Evolutionary conservation across 331 rosid genomes (phyloP), one percentile per base, ranked within the genome.

Genomic region (Quercus phellos): DNA sequence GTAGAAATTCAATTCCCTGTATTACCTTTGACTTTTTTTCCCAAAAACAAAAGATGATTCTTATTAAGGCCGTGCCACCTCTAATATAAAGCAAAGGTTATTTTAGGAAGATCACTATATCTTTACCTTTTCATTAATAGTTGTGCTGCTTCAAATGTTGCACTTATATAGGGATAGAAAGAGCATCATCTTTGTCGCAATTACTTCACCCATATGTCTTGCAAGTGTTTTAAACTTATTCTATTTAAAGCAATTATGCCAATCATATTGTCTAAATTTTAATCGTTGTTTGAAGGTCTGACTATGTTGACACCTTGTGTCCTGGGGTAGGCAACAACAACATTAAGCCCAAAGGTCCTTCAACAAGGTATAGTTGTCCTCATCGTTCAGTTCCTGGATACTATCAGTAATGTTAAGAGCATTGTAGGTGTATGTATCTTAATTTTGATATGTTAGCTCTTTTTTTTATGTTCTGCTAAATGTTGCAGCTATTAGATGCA

Each of bases 221-320:
- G 53, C 53, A 46, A 46, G 53, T 46, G 4, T 46, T 46, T 46
- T 46, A 12, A 46, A 46, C 17, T 46, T 38, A 8, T 38, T 14
- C 42, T 42, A 50, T 56, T 77, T 19, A 42, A 51, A 67, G 42
- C 60, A 54, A 13, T 66, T 70, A 50, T 38, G 74, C 71, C n/a
- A n/a, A 66, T 34, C 27, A 66, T 66, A 1, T 66, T 35, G 26
- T 61, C 59, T 76, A 30, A 61, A 51, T 77, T 79, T 85, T 78
- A 22, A 66, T 53, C 54, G 22, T 54, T 74, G 54, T 75, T 79
- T 68, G 61, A 68, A 94, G 99, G 92, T 64, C 63, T 68, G 97
- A 92, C 76, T 94, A 94, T 83, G 77, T 94, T 68, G 73, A 81
- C 72, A 74, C 97, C 51, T 77, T 92, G 51, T 94, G 97, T 85